Conservation (phyloP, 768 basidiomycete species). For the Solioccasus polychromus region DNA sequence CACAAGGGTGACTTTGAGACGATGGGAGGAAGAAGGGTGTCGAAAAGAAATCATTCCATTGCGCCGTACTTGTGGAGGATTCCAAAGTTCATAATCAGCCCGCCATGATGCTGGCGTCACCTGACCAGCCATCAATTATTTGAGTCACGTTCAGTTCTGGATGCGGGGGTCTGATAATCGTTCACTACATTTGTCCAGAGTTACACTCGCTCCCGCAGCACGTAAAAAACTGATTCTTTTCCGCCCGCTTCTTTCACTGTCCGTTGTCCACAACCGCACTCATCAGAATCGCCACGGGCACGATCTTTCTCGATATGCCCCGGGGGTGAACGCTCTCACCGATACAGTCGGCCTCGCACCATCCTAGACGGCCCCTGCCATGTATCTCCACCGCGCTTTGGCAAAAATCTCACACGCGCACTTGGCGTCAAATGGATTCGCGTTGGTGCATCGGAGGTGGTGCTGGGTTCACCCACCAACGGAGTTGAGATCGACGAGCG, state of each 20-base stretch:
- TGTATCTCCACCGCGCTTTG: constrained; percentile 23
- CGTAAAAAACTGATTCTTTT: constrained; percentile 19
- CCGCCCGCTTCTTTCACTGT: background rate
- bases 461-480: constrained; percentile 8
- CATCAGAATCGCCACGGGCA: constrained; percentile 27
- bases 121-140: too few species aligned
- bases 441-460: constrained; percentile 20
- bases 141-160: too few species aligned
- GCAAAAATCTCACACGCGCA: constrained; percentile 24
- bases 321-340: constrained; percentile 28
- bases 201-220: constrained; percentile 19
- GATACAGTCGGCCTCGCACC: constrained; percentile 16
- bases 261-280: constrained; percentile 8
- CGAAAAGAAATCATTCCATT: too few species aligned
- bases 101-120: too few species aligned
- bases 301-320: constrained; percentile 26
- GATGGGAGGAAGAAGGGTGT: too few species aligned
- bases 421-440: constrained; percentile 25
- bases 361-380: constrained; percentile 15
- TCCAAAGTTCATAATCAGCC: too few species aligned
- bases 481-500: constrained; percentile 27
- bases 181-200: too few species aligned
- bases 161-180: too few species aligned
- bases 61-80: too few species aligned
- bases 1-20: too few species aligned